Percentiles rank a stretch among this genome's conserved stretches.
These are phyloP conservation scores for Aspergillus clavatus DNA, from an alignment of 2,329 filamentous ascomycete species.

Conservation along the genomic window DNA sequence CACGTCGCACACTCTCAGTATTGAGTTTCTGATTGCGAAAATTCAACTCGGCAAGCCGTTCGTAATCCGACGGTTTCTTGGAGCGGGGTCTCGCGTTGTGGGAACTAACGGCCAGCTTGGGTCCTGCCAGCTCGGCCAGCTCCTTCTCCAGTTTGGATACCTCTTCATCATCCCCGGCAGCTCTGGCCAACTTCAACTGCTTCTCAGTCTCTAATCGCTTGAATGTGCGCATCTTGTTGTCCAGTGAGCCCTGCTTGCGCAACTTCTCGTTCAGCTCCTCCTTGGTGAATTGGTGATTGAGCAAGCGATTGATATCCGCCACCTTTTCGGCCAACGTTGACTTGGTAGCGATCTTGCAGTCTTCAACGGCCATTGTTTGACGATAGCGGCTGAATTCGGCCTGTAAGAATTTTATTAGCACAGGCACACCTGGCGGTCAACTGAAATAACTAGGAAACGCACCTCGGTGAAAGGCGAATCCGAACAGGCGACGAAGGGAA, in stretches of 20 bases:
- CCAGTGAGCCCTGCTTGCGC: constrained; percentile 62
- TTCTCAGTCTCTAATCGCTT: constrained; percentile 65
- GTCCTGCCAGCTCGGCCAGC: constrained; percentile 43
- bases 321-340: constrained; percentile 66
- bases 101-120: constrained; percentile 70
- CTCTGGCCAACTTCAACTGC: constrained; percentile 62
- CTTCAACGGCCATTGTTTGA: constrained; percentile 66
- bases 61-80: constrained; percentile 62
- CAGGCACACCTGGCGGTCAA: too few relatives aligned
- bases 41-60: constrained; percentile 79
- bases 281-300: constrained; percentile 77
- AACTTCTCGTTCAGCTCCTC: constrained; percentile 77
- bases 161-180: constrained; percentile 58
- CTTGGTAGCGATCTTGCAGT: constrained; percentile 68
- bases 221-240: constrained; percentile 60
- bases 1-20: constrained; percentile 83
- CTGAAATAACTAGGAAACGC: too few relatives aligned
- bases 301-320: constrained; percentile 71
- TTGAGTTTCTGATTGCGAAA: constrained; percentile 78
- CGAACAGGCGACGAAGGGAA: constrained; percentile 86
- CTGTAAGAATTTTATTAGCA: constrained; percentile 40
- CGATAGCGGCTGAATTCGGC: constrained; percentile 78
- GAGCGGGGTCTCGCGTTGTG: constrained; percentile 55
- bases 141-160: constrained; percentile 47
- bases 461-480: constrained; percentile 81